Percentiles rank a stretch among this genome's conserved stretches.
Conservation (phyloP, 1,284 basidiomycete genomes). For the Ceratobasidium sp. region DNA sequence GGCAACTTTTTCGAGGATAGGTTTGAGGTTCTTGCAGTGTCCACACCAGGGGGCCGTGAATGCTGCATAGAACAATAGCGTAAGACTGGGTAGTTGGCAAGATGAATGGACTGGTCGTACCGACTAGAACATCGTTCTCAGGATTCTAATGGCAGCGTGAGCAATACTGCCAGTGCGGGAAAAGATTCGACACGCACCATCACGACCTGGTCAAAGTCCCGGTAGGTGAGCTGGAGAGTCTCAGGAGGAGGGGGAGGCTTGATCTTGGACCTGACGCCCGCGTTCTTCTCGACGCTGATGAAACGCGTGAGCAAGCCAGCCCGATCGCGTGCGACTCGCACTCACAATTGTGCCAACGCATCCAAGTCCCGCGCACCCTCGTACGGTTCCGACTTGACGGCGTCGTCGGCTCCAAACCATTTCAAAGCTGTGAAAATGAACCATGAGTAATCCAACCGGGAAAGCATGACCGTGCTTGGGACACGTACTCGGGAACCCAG, state of each 20-base stretch:
- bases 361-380: slow-evolving; percentile 84
- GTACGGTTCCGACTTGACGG: slow-evolving; percentile 72
- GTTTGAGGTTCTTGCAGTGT: slow-evolving; percentile 88
- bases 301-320: not conserved
- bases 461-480: not conserved
- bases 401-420: slow-evolving; percentile 79
- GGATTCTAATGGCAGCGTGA: slow-evolving; percentile 59
- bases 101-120: slow-evolving; percentile 15
- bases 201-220: slow-evolving; percentile 79
- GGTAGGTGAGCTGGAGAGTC: slow-evolving; percentile 70
- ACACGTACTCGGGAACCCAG: slow-evolving; percentile 83
- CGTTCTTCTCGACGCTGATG: slow-evolving; percentile 73
- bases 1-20: slow-evolving; percentile 86
- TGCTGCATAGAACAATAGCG: slow-evolving; percentile 49
- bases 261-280: slow-evolving; percentile 83
- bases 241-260: slow-evolving; percentile 83
- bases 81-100: not conserved
- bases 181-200: slow-evolving; percentile 47
- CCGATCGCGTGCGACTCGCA: not conserved
- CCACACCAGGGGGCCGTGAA: slow-evolving; percentile 78
- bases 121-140: slow-evolving; percentile 75
- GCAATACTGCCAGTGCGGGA: not conserved
- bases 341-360: slow-evolving; percentile 73
- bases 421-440: slow-evolving; percentile 70
- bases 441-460: slow-evolving; percentile 22